A percentile compares a stretch with the other conserved stretches of the same genome.
Evolutionary conservation across 805 yeast genomes (phyloP).

Genomic region (Yarrowia sp.): DNA sequence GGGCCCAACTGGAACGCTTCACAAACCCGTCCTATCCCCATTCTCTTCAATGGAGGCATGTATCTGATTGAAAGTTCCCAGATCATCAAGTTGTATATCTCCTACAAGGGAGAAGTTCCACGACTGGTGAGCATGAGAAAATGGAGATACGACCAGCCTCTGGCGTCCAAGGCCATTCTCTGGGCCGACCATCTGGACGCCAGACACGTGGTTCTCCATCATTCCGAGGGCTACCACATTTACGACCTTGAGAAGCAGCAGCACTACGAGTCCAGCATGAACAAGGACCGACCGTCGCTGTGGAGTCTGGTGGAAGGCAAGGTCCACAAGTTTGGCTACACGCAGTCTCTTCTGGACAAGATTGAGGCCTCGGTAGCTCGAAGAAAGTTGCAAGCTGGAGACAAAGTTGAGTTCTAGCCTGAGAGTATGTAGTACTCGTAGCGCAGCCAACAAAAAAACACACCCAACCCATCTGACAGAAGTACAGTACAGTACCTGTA

Average conservation of each 20-base stretch:
- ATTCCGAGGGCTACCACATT: slow-evolving; percentile 13
- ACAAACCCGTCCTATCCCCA: slow-evolving; percentile 24
- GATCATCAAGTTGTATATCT: background rate
- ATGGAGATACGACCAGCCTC: slow-evolving; percentile 11
- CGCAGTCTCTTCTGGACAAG: slow-evolving; percentile 3
- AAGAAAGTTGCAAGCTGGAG: slow-evolving; percentile 21
- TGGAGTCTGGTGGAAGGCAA: slow-evolving; percentile 28
- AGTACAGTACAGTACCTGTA: no score
- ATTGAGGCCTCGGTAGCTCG: background rate
- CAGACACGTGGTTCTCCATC: slow-evolving; percentile 20
- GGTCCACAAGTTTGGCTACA: slow-evolving; percentile 12
- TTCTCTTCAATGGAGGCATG: slow-evolving; percentile 27
- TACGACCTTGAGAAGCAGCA: slow-evolving; percentile 10
- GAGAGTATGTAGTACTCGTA: no score
- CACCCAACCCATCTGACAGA: no score
- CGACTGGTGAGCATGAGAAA: background rate
- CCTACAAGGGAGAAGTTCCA: background rate
- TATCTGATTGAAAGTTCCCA: slow-evolving; percentile 19
- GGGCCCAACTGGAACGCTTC: slow-evolving; percentile 10
- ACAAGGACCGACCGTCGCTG: slow-evolving; percentile 4
- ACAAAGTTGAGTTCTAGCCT: slow-evolving; percentile 18
- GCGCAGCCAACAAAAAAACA: background rate
- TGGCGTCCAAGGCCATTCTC: slow-evolving; percentile 18
- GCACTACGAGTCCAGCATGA: slow-evolving; percentile 2
- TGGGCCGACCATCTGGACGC: slow-evolving; percentile 26